These are phyloP conservation scores for Tetrahymena elliotti DNA, from an alignment of 73 alveolate species.

Conservation along the genomic window DNA sequence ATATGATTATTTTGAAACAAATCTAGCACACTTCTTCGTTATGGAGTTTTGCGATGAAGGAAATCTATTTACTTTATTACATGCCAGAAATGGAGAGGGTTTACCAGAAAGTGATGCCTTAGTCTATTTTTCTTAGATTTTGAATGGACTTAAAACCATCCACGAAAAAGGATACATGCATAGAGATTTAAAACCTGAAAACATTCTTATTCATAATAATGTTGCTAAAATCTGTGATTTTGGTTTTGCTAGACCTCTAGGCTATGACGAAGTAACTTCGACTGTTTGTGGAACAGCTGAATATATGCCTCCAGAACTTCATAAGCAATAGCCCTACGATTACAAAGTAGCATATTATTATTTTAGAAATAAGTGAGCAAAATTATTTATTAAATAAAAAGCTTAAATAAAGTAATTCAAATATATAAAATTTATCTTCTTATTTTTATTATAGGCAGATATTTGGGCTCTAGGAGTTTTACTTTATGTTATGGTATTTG, in stretches of 20 bases:
- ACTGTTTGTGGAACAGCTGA: background rate
- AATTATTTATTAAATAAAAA: too few relatives aligned
- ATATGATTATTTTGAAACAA: slow-evolving; percentile 31
- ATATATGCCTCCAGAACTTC: background rate
- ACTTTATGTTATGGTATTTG: background rate
- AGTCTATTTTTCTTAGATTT: slow-evolving; percentile 56
- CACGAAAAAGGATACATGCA: slow-evolving; percentile 53
- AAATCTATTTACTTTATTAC: slow-evolving; percentile 1
- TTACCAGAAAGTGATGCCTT: slow-evolving; percentile 53
- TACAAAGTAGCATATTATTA: background rate
- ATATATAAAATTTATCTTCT: too few relatives aligned
- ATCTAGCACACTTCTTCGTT: slow-evolving; percentile 21
- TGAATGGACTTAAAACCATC: slow-evolving; percentile 46
- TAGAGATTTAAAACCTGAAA: slow-evolving; percentile 70
- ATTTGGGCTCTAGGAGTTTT: background rate
- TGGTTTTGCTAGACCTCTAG: slow-evolving; percentile 41
- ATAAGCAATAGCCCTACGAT: background rate
- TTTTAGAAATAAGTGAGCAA: background rate
- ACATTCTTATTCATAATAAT: slow-evolving; percentile 37
- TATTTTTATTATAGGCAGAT: background rate
- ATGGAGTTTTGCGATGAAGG: slow-evolving; percentile 53
- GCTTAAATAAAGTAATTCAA: background rate
- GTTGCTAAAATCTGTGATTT: slow-evolving; percentile 35
- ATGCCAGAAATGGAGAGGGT: slow-evolving; percentile 2
- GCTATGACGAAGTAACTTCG: background rate